Evolutionary conservation across 2,329 filamentous ascomycete species (phyloP), one percentile per base, ranked within the genome.

Genomic region (Fusarium longipes): DNA sequence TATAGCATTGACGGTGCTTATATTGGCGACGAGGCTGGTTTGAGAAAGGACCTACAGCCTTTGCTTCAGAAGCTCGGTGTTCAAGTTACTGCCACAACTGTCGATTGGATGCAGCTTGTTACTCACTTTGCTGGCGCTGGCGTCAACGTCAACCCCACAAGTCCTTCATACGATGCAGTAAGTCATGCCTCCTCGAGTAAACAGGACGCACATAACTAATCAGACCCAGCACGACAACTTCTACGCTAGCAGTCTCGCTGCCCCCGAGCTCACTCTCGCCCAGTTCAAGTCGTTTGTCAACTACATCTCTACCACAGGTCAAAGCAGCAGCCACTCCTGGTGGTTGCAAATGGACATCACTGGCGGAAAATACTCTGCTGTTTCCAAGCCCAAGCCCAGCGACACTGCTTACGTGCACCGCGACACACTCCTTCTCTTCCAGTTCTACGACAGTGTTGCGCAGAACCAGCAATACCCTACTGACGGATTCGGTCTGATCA

Each of bases 371-470:
- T 76, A 79, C 69, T 79, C 80, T 2, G 79, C 76, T 50, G 71
- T 82, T 18, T 70, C 78, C 1, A 71, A 75, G 35, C 62, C 77
- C 6, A 57, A 75, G 11, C 55, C 66, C 8, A 43, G 70, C 9
- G 71, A 72, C 8, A 77, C 78, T 0, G 75, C 81, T 3, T 83
- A 79, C 60, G 73, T 77, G 0, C 80, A 82, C 63, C 80, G 79
- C 12, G 76, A 81, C 51, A 78, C 81, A 63, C 79, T 86, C 14
- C 79, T 84, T 2, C 81, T 87, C 8, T 84, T 82, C 56, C 82
- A 87, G 68, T 79, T 85, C 51, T 80, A 81, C 56, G 83, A 86
- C 70, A 74, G 79, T 4, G 75, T 75, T 3, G 43, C 65, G 25
- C 47, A 2, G 27, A 27, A 27, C 27, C 27, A 27, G 11, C 45